phyloP scores from a whole-genome alignment of 768 basidiomycete genomes.

The Suillus clintonianus region DNA sequence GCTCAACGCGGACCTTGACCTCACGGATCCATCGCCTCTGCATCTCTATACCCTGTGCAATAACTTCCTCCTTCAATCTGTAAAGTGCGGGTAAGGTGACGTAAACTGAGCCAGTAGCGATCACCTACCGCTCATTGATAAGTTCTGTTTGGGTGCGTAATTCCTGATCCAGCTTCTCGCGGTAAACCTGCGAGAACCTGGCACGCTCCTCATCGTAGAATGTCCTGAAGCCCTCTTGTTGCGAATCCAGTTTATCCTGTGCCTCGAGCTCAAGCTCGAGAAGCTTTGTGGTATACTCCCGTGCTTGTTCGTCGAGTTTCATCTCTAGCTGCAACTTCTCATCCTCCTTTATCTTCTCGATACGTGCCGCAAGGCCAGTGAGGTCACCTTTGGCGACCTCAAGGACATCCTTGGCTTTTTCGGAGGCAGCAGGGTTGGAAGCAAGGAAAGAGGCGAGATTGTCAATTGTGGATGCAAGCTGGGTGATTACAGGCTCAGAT shows the following conservation, averaged over 20 bases:
- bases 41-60: slow-evolving; percentile 96
- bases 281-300: slow-evolving; percentile 80
- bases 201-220: slow-evolving; percentile 78
- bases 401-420: slow-evolving; percentile 73
- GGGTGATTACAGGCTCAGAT: slow-evolving; percentile 90
- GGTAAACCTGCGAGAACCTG: slow-evolving; percentile 74
- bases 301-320: slow-evolving; percentile 77
- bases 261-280: slow-evolving; percentile 84
- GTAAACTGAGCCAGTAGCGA: not conserved
- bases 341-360: slow-evolving; percentile 78
- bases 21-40: slow-evolving; percentile 97
- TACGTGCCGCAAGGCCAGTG: slow-evolving; percentile 69
- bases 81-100: not conserved
- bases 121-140: slow-evolving; percentile 88
- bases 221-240: slow-evolving; percentile 84
- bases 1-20: slow-evolving; percentile 93
- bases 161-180: slow-evolving; percentile 84
- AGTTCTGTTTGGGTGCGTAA: slow-evolving; percentile 86
- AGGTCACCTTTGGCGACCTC: slow-evolving; percentile 82
- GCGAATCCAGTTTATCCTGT: slow-evolving; percentile 80
- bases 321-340: slow-evolving; percentile 69
- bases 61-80: slow-evolving; percentile 91
- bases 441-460: slow-evolving; percentile 83
- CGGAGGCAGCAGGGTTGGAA: slow-evolving; percentile 64
- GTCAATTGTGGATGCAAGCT: slow-evolving; percentile 93